Base-by-base conservation (phyloP, 805 yeast species). In the Candida insectalens region DNA sequence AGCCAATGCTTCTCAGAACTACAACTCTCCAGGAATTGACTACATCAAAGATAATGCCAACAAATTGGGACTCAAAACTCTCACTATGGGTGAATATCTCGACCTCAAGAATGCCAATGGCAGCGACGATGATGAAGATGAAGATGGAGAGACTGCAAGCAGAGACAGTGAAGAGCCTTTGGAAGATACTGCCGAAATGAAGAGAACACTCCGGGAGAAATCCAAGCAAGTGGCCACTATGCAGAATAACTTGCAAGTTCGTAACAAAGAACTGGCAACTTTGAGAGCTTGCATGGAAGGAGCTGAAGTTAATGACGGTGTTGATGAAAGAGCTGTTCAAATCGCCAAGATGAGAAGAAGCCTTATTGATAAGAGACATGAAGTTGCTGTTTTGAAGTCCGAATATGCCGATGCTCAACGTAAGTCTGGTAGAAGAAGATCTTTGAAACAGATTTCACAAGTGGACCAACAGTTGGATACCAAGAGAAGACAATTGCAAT, bases 1-100 rank as follows among this genome's bases (percentile, higher is more conserved):
- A 8, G 23, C 23, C 23, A 10, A 14, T 10, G 25, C n/a, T 7
- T 7, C 23, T 21, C 10, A 7, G 10, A 34, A 34, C 6, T 31
- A 34, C 19, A 41, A 51, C 14, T 32, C 48, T 3, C 60, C 60
- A 12, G 37, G 54, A 6, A 27, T 32, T 5, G 60, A 52, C 4
- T 55, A 54, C 30, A 29, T 55, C n/a, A 28, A 37, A 13, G 14
- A 15, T 7, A 25, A 30, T 17, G 19, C 23, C 4, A 10, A 29
- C 12, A 15, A 30, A 10, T 25, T 23, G n/a, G 37, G 22, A 17
- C 8, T 32, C 25, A 27, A 36, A 21, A 25, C 28, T 19, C 40
- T 49, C 5, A 20, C 34, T 9, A 19, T 26, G 19, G 31, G 28
- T 25, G 35, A 32, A 25, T 32, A 25, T 14, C n/a, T 26, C 6